Evolutionary conservation across 371 early-diverging fungal species (phyloP), one percentile per base, ranked within the genome.

Genomic region (Polyrhizophydium stewartii): DNA sequence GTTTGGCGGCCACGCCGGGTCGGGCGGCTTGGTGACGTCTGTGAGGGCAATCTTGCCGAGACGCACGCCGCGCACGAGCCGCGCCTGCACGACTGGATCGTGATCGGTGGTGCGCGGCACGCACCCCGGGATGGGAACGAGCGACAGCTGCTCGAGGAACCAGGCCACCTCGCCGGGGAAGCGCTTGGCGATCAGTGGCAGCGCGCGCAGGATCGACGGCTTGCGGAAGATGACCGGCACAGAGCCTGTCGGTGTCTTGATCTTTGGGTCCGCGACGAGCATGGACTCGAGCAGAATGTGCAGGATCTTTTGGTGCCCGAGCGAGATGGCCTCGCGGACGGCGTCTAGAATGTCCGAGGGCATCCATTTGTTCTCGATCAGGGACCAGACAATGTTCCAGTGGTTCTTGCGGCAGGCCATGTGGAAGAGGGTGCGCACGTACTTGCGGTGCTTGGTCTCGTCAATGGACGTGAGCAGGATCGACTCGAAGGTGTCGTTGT

Each of bases 151-250:
- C 33, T 57, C 61, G 25, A 73, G 62, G 47, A 73, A 73, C 73
- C 73, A 73, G 24, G 61, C 46, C 17, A 63, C 73, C 47, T 73
- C 73, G n/a, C 52, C 32, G 30, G 73, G 73, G 55, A 72, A 73
- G 32, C 73, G 58, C 17, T 52, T 32, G n/a, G 73, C 64, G 19
- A 69, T 60, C 2, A 57, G 25, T 27, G 73, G 73, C 21, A 73
- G 66, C 17, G 65, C 22, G 32, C 41, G 38, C 19, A 73, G 63
- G 5, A 66, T 64, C 22, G 60, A 40, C 7, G 67, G 61, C 46
- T 65, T 67, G 10, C 73, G 61, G 46, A 69, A 73, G 10, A 69
- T 47, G n/a, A 65, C n/a, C 22, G 73, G 73, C 9, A 73, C 37
- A 21, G 43, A 35, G 21, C 62, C 64, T 27, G 63, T 57, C 21